phyloP scores from a whole-genome alignment of 371 early-diverging fungal species.

The Syncephalastrum racemosum region DNA sequence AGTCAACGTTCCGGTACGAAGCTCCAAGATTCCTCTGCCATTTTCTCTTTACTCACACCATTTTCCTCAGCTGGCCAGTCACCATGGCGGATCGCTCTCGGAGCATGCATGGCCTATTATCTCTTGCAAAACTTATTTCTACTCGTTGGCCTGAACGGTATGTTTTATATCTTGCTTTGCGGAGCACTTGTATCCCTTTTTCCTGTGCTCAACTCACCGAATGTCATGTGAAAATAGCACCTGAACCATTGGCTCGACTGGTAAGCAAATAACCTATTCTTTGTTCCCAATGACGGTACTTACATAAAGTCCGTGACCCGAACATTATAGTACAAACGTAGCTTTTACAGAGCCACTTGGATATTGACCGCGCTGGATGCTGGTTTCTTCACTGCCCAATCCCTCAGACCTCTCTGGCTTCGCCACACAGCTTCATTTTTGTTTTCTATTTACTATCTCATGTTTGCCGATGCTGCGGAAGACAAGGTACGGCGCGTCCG shows the following conservation, averaged over 20 bases:
- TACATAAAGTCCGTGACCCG: too few species aligned
- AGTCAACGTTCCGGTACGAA: conserved; percentile 29
- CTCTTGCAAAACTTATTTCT: conserved; percentile 57
- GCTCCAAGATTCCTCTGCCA: neutral
- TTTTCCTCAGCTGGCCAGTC: conserved; percentile 48
- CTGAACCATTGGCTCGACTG: conserved; percentile 68
- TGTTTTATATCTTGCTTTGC: conserved; percentile 8
- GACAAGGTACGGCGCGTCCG: conserved; percentile 83
- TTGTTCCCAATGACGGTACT: conserved; percentile 2
- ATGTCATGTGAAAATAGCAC: conserved; percentile 40
- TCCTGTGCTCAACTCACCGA: neutral
- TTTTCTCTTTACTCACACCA: conserved; percentile 12
- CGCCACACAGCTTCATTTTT: conserved; percentile 77
- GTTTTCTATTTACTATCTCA: conserved; percentile 79
- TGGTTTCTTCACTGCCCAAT: conserved; percentile 93
- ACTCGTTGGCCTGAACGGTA: conserved; percentile 61
- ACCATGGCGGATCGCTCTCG: conserved; percentile 79
- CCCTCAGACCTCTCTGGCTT: conserved; percentile 69
- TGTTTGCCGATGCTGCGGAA: conserved; percentile 85
- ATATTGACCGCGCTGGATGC: conserved; percentile 91
- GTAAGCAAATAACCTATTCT: conserved; percentile 23
- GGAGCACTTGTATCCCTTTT: neutral
- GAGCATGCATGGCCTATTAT: conserved; percentile 68
- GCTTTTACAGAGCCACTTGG: conserved; percentile 93
- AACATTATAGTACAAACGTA: conserved; percentile 78